These are phyloP conservation scores for Geranium incanum DNA, from an alignment of 441 rosid genomes.

Conservation along the genomic window DNA sequence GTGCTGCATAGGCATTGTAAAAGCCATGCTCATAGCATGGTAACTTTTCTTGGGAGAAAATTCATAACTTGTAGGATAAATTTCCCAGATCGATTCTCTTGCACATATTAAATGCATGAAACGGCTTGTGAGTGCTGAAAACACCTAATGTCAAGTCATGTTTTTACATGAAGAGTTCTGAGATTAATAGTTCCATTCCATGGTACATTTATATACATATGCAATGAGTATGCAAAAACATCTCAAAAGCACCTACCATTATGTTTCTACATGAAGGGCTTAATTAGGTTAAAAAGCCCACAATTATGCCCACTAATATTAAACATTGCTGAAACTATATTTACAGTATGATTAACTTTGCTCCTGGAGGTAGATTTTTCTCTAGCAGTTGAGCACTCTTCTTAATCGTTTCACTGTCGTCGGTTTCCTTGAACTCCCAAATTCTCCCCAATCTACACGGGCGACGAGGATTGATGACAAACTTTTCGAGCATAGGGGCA, in stretches of 20 bases:
- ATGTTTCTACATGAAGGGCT: not conserved
- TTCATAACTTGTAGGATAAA: not conserved
- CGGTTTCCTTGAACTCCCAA: not conserved
- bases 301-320: not conserved
- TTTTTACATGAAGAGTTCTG: not conserved
- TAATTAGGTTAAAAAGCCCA: not conserved
- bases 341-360: not conserved
- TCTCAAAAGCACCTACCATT: not conserved
- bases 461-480: constrained; percentile 6
- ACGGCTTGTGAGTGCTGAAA: not conserved
- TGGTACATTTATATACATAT: not conserved
- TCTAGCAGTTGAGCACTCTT: constrained; percentile 1
- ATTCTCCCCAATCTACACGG: not conserved
- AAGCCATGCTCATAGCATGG: not conserved
- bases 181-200: not conserved
- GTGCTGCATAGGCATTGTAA: not conserved
- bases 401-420: not conserved
- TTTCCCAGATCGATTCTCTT: not conserved
- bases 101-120: not conserved
- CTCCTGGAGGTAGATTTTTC: constrained; percentile 11
- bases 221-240: not conserved
- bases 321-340: not conserved
- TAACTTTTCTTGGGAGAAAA: not conserved
- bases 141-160: not conserved
- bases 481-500: constrained; percentile 5